Percentiles rank a stretch among this genome's conserved stretches.
Conservation (phyloP, 306 rosid genomes). For the Styphnolobium japonicum region DNA sequence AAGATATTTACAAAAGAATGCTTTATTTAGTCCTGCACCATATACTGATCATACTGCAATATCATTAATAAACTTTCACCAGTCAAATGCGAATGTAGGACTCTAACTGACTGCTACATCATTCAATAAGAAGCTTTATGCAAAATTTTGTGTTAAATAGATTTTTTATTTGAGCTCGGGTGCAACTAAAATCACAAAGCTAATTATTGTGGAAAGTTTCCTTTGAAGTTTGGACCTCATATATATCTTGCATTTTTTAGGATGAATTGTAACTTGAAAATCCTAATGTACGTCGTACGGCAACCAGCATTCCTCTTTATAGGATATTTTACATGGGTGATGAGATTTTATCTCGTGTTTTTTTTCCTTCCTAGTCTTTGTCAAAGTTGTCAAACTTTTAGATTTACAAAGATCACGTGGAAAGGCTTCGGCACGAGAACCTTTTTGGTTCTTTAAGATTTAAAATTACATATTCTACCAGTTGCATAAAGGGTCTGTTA, state of each 20-base stretch:
- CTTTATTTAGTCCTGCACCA: background rate
- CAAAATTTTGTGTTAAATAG: background rate
- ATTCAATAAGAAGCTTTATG: background rate
- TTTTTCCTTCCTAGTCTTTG: background rate
- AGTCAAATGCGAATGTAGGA: background rate
- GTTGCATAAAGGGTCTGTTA: background rate
- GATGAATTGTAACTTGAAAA: background rate
- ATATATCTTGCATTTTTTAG: background rate
- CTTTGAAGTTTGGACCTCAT: no score
- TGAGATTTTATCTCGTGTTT: background rate
- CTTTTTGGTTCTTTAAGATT: no score
- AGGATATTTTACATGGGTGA: background rate
- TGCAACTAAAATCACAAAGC: background rate
- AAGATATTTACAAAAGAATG: background rate
- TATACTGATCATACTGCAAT: background rate
- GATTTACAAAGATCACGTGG: no score
- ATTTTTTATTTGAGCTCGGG: background rate
- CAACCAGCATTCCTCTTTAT: background rate
- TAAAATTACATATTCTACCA: background rate
- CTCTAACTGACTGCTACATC: background rate
- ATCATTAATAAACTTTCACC: background rate
- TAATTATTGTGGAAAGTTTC: background rate
- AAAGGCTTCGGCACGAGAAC: no score
- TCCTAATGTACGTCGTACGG: background rate
- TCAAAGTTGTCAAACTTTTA: background rate